These are phyloP conservation scores for Tolypocladium pustulatum DNA, from an alignment of 2,329 filamentous ascomycete genomes.

Conservation along the genomic window DNA sequence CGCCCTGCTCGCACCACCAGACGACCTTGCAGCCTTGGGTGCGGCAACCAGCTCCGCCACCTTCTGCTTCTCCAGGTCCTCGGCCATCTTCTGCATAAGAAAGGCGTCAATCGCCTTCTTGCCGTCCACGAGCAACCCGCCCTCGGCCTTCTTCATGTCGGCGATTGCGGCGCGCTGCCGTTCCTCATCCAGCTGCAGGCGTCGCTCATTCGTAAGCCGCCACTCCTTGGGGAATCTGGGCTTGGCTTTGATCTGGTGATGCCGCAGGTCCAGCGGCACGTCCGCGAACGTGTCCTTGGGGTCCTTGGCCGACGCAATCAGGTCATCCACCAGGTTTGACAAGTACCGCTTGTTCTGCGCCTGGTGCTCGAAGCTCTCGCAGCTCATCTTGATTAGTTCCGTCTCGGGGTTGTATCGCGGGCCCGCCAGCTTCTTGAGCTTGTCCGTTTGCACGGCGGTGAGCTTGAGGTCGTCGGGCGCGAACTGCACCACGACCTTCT, in stretches of 20 bases:
- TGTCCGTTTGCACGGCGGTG: conserved; percentile 56
- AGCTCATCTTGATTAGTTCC: conserved; percentile 77
- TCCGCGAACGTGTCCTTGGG: conserved; percentile 75
- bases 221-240: conserved; percentile 72
- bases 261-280: conserved; percentile 78
- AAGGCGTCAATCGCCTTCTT: conserved; percentile 31
- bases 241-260: conserved; percentile 61
- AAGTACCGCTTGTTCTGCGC: conserved; percentile 97
- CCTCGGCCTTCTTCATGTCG: conserved; percentile 43
- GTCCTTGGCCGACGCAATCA: conserved; percentile 71
- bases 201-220: conserved; percentile 64
- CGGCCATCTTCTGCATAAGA: conserved; percentile 18
- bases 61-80: conserved; percentile 23
- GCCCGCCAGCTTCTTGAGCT: conserved; percentile 81
- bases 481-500: conserved; percentile 93
- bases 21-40: conserved; percentile 5
- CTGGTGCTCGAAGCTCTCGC: conserved; percentile 77
- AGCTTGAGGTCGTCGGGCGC: conserved; percentile 62
- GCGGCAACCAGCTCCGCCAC: conserved; percentile 19
- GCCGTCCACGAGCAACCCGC: conserved; percentile 51
- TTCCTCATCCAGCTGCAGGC: conserved; percentile 50
- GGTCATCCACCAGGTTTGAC: conserved; percentile 61
- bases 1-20: conserved; percentile 8
- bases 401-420: conserved; percentile 78
- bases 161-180: conserved; percentile 40